These are phyloP conservation scores for Kodamaea jinghongensis DNA, from an alignment of 805 yeast genomes.

Conservation along the genomic window DNA sequence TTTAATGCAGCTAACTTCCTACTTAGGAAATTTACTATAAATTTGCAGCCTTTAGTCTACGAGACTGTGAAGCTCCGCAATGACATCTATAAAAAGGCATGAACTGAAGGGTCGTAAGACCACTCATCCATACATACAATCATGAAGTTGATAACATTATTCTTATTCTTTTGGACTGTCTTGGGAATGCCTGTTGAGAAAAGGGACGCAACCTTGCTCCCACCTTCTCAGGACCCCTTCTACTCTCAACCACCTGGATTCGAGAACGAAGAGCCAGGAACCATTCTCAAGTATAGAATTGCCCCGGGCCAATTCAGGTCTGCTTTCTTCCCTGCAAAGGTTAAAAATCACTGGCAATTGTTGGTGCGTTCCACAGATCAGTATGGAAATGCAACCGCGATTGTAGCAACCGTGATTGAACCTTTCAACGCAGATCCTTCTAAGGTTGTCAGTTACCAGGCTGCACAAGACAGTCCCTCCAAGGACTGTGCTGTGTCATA, in stretches of 20 bases:
- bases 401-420: slow-evolving; percentile 20
- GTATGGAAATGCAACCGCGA: slow-evolving; percentile 17
- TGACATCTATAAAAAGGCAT: too few relatives aligned
- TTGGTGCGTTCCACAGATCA: slow-evolving; percentile 20
- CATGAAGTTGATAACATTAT: too few relatives aligned
- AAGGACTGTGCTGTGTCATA: slow-evolving; percentile 22
- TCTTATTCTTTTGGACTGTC: too few relatives aligned
- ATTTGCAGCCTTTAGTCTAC: too few relatives aligned
- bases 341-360: slow-evolving; percentile 19
- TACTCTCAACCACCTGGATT: slow-evolving; percentile 22
- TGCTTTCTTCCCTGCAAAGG: slow-evolving; percentile 16
- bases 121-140: too few relatives aligned
- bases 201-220: neutral
- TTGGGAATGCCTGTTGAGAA: too few relatives aligned
- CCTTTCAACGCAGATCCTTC: slow-evolving; percentile 23
- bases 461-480: slow-evolving; percentile 20
- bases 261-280: slow-evolving; percentile 19
- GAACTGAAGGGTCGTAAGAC: too few relatives aligned
- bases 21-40: too few relatives aligned
- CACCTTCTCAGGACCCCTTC: slow-evolving; percentile 21
- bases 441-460: slow-evolving; percentile 19
- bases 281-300: slow-evolving; percentile 21
- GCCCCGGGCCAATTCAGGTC: slow-evolving; percentile 19
- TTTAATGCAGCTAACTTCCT: too few relatives aligned
- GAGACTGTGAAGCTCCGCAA: too few relatives aligned